These are phyloP conservation scores for Aureobasidium sp. DNA, from an alignment of 2,329 filamentous ascomycete genomes.

Conservation along the genomic window DNA sequence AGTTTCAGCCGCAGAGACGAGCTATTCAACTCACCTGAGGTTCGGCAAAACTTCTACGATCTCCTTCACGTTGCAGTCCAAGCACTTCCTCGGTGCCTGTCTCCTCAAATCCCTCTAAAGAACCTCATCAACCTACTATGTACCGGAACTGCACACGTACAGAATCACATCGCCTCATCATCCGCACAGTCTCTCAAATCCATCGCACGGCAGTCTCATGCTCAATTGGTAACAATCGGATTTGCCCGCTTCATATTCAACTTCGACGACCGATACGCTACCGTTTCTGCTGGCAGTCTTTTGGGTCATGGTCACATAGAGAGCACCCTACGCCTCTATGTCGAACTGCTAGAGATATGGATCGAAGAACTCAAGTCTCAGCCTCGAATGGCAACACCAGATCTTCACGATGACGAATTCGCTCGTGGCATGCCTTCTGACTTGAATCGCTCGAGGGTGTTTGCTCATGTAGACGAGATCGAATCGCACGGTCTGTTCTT, in stretches of 20 bases:
- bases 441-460: conserved; percentile 60
- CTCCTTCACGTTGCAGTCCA: conserved; percentile 92
- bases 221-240: conserved; percentile 90
- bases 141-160: conserved; percentile 92
- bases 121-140: conserved; percentile 89
- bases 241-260: conserved; percentile 98
- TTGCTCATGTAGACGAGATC: conserved; percentile 91
- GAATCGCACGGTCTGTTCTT: conserved; percentile 97
- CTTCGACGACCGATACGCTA: conserved; percentile 93
- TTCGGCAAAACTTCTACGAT: conserved; percentile 92
- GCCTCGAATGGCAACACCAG: conserved; percentile 64
- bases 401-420: conserved; percentile 53
- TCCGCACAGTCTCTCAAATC: conserved; percentile 90
- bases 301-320: conserved; percentile 90
- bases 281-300: conserved; percentile 96
- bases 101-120: conserved; percentile 83
- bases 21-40: conserved; percentile 61
- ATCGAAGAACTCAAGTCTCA: conserved; percentile 70
- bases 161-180: conserved; percentile 82
- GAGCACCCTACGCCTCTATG: conserved; percentile 82
- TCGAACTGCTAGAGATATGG: conserved; percentile 92
- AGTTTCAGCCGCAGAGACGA: conserved; percentile 81
- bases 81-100: conserved; percentile 86
- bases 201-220: conserved; percentile 85
- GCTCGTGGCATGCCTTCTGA: conserved; percentile 47